Base-by-base conservation (phyloP, 768 basidiomycete genomes). In the Amanita polypyramis region DNA sequence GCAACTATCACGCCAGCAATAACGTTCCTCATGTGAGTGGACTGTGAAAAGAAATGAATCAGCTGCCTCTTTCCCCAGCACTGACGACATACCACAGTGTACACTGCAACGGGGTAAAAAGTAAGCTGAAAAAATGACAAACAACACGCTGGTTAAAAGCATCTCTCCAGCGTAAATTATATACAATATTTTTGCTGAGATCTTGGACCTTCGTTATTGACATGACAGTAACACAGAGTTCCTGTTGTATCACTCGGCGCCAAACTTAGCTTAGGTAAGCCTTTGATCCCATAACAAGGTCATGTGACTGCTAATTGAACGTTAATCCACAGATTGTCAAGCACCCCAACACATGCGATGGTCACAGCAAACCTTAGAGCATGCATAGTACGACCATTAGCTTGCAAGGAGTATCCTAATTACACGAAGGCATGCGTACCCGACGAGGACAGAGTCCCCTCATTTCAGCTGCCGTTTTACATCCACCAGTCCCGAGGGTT, bases 221-320 rank as follows among this genome's bases (percentile, higher is more conserved):
- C 45, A 45, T 45, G 45, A 37, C 19, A 44, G 45, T 25, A 23
- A 20, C 20, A 30, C 45, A 46, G 45, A 37, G 45, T 46, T 46
- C 8, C n/a, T n/a, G 25, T 19, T 11, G 44, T 12, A 21, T n/a
- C n/a, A 45, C 44, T 45, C 44, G 44, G 44, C 34, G 44, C 20
- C 33, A 20, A 27, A 27, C 25, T 12, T 23, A 4, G 20, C 12
- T 40, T 40, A 40, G 20, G 39, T 40, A 40, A 40, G 10, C 11
- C 23, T 5, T 12, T 11, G 39, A n/a, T n/a, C n/a, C n/a, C n/a
- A n/a, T n/a, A n/a, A n/a, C n/a, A n/a, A n/a, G n/a, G n/a, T n/a
- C n/a, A n/a, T n/a, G n/a, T n/a, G n/a, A n/a, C n/a, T n/a, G n/a
- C n/a, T n/a, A n/a, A n/a, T n/a, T n/a, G n/a, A n/a, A n/a, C n/a